Conservation (phyloP, 2,329 filamentous ascomycete genomes). For the Pseudopithomyces chartarum region DNA sequence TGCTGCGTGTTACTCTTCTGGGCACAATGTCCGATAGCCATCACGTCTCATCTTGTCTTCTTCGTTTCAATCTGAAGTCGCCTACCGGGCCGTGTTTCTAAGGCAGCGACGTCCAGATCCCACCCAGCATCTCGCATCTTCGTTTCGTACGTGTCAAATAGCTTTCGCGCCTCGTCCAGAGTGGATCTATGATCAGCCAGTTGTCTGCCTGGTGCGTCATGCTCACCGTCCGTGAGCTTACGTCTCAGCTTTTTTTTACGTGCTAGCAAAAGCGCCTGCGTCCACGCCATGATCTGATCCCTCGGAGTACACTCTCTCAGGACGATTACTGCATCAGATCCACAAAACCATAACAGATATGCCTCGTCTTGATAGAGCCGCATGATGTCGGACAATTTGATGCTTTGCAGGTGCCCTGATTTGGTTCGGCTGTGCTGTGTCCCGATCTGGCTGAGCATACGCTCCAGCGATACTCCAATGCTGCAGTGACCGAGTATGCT, state of each 20-base stretch:
- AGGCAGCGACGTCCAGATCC: constrained; percentile 66
- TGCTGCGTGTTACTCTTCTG: neutral
- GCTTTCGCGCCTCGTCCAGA: constrained; percentile 43
- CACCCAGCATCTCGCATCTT: constrained; percentile 61
- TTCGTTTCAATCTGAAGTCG: constrained; percentile 26
- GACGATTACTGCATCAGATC: constrained; percentile 59
- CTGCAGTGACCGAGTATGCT: constrained; percentile 57
- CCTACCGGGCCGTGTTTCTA: constrained; percentile 67
- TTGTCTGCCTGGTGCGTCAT: constrained; percentile 40
- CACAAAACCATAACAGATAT: constrained; percentile 67
- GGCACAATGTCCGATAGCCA: constrained; percentile 1
- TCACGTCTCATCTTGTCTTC: constrained; percentile 8
- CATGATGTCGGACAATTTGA: constrained; percentile 56
- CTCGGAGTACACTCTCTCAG: constrained; percentile 62
- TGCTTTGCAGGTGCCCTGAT: constrained; percentile 26
- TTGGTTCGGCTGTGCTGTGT: constrained; percentile 29
- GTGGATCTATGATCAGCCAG: constrained; percentile 50
- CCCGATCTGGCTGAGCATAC: constrained; percentile 37
- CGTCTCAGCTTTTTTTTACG: constrained; percentile 19
- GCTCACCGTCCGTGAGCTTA: constrained; percentile 13
- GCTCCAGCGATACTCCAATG: constrained; percentile 57
- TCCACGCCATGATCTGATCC: constrained; percentile 66
- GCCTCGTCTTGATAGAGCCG: constrained; percentile 55
- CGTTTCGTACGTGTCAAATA: constrained; percentile 54
- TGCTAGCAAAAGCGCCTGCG: constrained; percentile 61